Conservation (phyloP, 2,329 filamentous ascomycete genomes). For the Phaeoacremonium minimum region DNA sequence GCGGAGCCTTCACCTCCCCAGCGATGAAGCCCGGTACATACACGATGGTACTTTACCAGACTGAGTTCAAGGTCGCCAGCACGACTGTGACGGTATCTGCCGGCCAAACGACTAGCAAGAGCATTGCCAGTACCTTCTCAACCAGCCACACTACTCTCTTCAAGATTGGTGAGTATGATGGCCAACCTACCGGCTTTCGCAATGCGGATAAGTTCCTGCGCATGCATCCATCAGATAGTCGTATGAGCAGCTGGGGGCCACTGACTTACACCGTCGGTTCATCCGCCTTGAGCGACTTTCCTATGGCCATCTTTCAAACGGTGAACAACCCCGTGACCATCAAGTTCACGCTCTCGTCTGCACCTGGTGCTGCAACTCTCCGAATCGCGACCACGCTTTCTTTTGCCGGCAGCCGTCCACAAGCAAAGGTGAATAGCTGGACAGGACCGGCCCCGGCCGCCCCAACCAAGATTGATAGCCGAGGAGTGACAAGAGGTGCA, state of each 20-base stretch:
- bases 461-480: slow-evolving; percentile 46
- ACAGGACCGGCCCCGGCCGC: slow-evolving; percentile 21
- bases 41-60: slow-evolving; percentile 63
- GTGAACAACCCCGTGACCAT: slow-evolving; percentile 44
- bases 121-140: slow-evolving; percentile 39
- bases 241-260: slow-evolving; percentile 49
- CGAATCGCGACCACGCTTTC: slow-evolving; percentile 53
- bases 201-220: slow-evolving; percentile 54
- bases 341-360: slow-evolving; percentile 39
- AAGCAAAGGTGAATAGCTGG: slow-evolving; percentile 30
- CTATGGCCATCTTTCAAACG: slow-evolving; percentile 53
- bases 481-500: slow-evolving; percentile 53
- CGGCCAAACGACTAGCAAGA: slow-evolving; percentile 39
- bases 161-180: slow-evolving; percentile 55
- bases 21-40: slow-evolving; percentile 65
- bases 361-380: slow-evolving; percentile 41
- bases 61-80: slow-evolving; percentile 50
- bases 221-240: slow-evolving; percentile 52
- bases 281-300: slow-evolving; percentile 39
- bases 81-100: slow-evolving; percentile 43
- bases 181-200: slow-evolving; percentile 48
- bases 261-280: slow-evolving; percentile 48
- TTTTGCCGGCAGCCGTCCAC: slow-evolving; percentile 50
- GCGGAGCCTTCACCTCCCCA: slow-evolving; percentile 57
- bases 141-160: slow-evolving; percentile 36